Base-by-base conservation (phyloP, 202 grass and related monocot genomes). In the Schoenoplectus tabernaemontani region DNA sequence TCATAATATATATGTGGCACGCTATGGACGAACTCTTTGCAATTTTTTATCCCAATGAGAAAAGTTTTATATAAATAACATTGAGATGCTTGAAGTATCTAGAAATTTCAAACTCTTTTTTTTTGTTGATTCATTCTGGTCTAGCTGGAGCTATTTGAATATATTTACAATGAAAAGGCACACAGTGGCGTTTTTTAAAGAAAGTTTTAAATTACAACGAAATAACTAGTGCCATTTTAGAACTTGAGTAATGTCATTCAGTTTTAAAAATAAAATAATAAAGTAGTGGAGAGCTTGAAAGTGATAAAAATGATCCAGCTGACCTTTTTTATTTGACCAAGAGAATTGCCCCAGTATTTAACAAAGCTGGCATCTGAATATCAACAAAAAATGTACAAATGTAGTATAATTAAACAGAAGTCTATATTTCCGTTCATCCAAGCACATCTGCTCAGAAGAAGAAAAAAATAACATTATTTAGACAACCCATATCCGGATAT, bases 251-350 rank as follows among this genome's bases (percentile, higher is more conserved):
- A 74, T 19, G 3, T 17, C 46, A 74, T 51, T 11, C 16, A 4
- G 13, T 7, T 34, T 9, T 1, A 32, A 3, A 43, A 13, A 68
- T 57, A 57, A 77, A 84, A n/a, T 59, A 28, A n/a, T 16, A 59
- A 60, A 71, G 75, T 74, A 70, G 53, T 85, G 77, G 83, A 73
- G 76, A 63, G 54, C 76, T 42, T 32, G 64, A 85, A 71, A 46
- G 74, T 26, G 47, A 78, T 78, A 26, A 58, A 74, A n/a, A 68
- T 23, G 43, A 23, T 61, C 56, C 76, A 78, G 16, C 76, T 78
- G 47, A 72, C 32, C 2, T 50, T 37, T 26, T 58, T 83, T 22
- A n/a, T 63, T 34, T 60, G 33, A 56, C 57, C 26, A 78, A 66
- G 6, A 84, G 9, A 65, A 12, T 65, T 76, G n/a, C 20, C 77